Evolutionary conservation across 2,329 filamentous ascomycete species (phyloP), one percentile per base, ranked within the genome.

Genomic region (Byssoonygena ceratinophila): DNA sequence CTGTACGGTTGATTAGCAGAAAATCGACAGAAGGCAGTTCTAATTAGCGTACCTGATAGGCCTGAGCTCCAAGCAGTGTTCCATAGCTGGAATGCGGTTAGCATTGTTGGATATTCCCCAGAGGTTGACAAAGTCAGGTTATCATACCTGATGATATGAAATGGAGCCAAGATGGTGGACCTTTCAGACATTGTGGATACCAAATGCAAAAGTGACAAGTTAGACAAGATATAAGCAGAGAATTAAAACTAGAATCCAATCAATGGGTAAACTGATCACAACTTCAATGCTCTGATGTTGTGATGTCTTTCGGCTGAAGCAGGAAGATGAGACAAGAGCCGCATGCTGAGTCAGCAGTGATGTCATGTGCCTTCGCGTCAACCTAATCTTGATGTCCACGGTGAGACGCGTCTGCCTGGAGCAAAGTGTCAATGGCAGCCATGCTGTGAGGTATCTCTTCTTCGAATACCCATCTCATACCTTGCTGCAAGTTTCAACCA

Each of bases 1-100:
- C 82, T 85, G 60, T 8, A n/a, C 18, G 11, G n/a, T 16, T 46
- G 16, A 46, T 53, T 55, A 53, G 31, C 34, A 36, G 46, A 39
- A 43, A 37, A 6, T 34, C 11, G 14, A 41, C 7, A 40, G 46
- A 29, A n/a, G 18, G 1, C 9, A 3, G 16, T 27, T 51, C 12
- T 34, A 16, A 32, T 32, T 12, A 37, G 51, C 68, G 67, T 70
- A 85, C 83, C 67, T 97, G 88, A 71, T 89, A 97, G 67, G 95
- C 77, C 36, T 88, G 85, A 25, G 84, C 84, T 58, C 92, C 92
- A 12, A 97, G 75, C 46, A 97, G 79, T 18, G 87, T 89, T 59
- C 88, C 89, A 71, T 94, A 95, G 65, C 87, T 92, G 60, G 44
- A 55, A 6, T 12, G 6, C 29, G 40, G 18, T 52, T 22, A 46